Percentiles rank a stretch among this genome's conserved stretches.
These are phyloP conservation scores for Xylaria grammica DNA, from an alignment of 495 filamentous ascomycete species.

Conservation along the genomic window DNA sequence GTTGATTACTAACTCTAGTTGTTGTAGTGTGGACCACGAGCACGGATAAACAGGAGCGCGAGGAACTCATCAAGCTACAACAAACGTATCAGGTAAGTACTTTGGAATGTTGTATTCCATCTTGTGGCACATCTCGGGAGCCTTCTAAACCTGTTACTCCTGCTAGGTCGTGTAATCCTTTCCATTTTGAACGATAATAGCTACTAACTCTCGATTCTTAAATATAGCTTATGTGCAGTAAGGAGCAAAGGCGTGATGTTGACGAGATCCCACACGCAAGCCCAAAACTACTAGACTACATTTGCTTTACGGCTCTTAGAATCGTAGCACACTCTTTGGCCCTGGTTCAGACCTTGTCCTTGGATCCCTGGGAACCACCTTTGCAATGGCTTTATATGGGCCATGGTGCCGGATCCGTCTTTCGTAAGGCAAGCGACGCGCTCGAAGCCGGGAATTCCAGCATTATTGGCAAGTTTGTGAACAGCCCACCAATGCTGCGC, in stretches of 20 bases:
- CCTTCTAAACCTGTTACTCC: too few relatives aligned
- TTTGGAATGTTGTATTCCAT: too few relatives aligned
- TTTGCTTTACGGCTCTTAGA: conserved; percentile 37
- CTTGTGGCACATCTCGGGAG: too few relatives aligned
- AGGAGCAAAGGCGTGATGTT: conserved; percentile 36
- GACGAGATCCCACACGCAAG: conserved; percentile 24
- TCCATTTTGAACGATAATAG: too few relatives aligned
- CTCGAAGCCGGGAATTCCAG: conserved; percentile 25
- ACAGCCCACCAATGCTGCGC: conserved; percentile 31
- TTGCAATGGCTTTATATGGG: conserved; percentile 42
- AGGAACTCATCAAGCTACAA: conserved; percentile 36
- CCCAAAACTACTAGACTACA: conserved; percentile 32
- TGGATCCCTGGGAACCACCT: conserved; percentile 41
- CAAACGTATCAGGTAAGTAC: conserved; percentile 40
- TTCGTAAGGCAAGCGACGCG: conserved; percentile 27
- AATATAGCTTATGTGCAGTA: conserved; percentile 33
- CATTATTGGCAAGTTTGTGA: conserved; percentile 29
- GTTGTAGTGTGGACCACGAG: conserved; percentile 39
- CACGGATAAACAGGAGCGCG: conserved; percentile 36
- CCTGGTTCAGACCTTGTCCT: conserved; percentile 36
- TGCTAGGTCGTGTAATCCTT: too few relatives aligned
- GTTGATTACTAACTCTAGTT: too few relatives aligned
- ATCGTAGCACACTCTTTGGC: conserved; percentile 40
- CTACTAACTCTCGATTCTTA: too few relatives aligned
- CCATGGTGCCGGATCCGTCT: conserved; percentile 33